Evolutionary conservation across 805 yeast species (phyloP), one percentile per base, ranked within the genome.

Genomic region (Phaffomyces antillensis): DNA sequence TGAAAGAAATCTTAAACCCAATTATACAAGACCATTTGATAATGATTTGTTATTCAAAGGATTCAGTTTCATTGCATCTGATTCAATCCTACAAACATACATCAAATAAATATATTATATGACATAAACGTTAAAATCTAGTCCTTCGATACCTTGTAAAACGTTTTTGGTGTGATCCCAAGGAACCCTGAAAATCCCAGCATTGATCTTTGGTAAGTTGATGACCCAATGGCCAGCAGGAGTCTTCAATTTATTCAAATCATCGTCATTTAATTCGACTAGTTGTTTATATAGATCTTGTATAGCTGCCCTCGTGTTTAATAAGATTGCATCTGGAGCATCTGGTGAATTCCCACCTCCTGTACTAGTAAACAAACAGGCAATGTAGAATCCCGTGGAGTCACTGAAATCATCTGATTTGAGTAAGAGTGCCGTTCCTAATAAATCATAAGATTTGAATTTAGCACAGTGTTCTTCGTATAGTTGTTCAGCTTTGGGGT

Each of bases 171-270:
- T 86, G 11, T 71, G 51, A 13, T 68, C 72, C 95, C 95, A 86
- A 0, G 95, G 93, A 8, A 85, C 89, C 1, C 73, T 73, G 60
- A 86, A 87, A 3, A 87, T 75, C 0, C 95, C 95, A 28, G 91
- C 75, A 54, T 87, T 87, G 52, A 87, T 86, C 60, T 74, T 73
- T 20, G 96, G 95, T 83, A 87, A 76, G 50, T 72, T 71, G 3
- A 86, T 56, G 0, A 61, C 59, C 15, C 59, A 50, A 13, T 48
- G 40, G 3, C 58, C 54, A 12, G 10, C 32, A 11, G 25, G 25
- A 42, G 43, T 26, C 46, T 23, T 42, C 8, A 28, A 28, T 28
- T 13, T 28, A 5, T 28, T 13, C 4, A 37, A 7, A 35, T 15
- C 30, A 5, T 31, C 37, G 18, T 41, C 45, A 2, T 13, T 23